Percentiles rank a stretch among this genome's conserved stretches.
These are phyloP conservation scores for Aspergillus novofumigatus DNA, from an alignment of 2,329 filamentous ascomycete species.

Conservation along the genomic window DNA sequence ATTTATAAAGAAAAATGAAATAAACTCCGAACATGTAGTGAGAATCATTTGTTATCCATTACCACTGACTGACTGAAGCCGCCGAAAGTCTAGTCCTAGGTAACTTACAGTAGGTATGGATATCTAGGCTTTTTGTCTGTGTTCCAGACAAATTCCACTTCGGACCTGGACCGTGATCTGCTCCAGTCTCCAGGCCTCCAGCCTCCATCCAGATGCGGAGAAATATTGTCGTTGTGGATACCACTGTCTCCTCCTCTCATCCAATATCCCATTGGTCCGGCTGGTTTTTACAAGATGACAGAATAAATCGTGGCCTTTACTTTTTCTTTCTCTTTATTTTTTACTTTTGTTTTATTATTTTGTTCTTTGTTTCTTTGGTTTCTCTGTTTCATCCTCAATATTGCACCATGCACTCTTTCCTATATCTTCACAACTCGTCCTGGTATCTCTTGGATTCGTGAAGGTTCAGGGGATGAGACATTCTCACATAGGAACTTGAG, in stretches of 20 bases:
- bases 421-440: neutral
- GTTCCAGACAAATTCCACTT: slow-evolving; percentile 6
- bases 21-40: no score
- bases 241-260: neutral
- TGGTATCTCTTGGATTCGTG: neutral
- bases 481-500: neutral
- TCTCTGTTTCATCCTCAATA: neutral
- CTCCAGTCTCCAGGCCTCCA: neutral
- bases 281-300: neutral
- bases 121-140: slow-evolving; percentile 13
- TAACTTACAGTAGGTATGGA: neutral
- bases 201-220: slow-evolving; percentile 6
- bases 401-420: neutral
- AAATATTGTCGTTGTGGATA: neutral
- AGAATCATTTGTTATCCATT: neutral
- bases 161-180: slow-evolving; percentile 3
- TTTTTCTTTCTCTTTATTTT: neutral
- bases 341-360: neutral
- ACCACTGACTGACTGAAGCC: neutral
- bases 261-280: neutral
- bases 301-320: neutral
- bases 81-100: neutral
- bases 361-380: neutral
- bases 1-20: neutral
- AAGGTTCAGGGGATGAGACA: no score